Base-by-base conservation (phyloP, 208 protist genomes). In the Leishmania tropica region DNA sequence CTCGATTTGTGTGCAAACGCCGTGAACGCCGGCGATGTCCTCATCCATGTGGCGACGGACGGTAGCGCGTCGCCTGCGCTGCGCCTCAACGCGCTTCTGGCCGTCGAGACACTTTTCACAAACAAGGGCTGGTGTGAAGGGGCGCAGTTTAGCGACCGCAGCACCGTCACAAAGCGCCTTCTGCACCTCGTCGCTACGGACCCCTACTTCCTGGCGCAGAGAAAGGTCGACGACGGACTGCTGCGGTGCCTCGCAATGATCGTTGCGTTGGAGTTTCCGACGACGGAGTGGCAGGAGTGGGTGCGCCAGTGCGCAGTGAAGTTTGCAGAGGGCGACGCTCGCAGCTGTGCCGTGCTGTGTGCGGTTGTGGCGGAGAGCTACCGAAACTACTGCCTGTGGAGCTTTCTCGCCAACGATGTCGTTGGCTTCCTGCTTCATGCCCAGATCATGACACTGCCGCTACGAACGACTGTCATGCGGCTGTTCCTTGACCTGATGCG, bases 11-110 rank as follows among this genome's bases (percentile, higher is more conserved):
- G 89, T 54, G 62, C 70, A 1, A 70, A 67, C 24, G 80, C 88
- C 17, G 79, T 92, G 28, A 95, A 95, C 75, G 85, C 89, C 24
- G 92, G 92, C 13, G 88, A 95, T 80, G 79, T 85, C 0, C 79
- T 95, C 45, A 64, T 89, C 19, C 65, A 87, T 8, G 75, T 95
- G 19, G 79, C 83, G 3, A 70, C 84, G n/a, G 80, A 86, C 31
- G 10, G 28, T 4, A 72, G 78, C 15, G 35, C 62, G 6, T 56
- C 83, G 45, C 76, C 79, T 6, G 82, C 70, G 65, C 21, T 93
- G 31, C 88, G 89, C 13, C 78, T 93, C 19, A 90, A 88, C 56
- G 88, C 88, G 28, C 76, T 84, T 51, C 80, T 95, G 19, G 88
- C 88, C 21, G 80, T 88, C 4, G 85, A 93, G 64, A 83, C 89